Evolutionary conservation across 2,329 filamentous ascomycete genomes (phyloP), one percentile per base, ranked within the genome.

Genomic region (Trichoderma citrinoviride): DNA sequence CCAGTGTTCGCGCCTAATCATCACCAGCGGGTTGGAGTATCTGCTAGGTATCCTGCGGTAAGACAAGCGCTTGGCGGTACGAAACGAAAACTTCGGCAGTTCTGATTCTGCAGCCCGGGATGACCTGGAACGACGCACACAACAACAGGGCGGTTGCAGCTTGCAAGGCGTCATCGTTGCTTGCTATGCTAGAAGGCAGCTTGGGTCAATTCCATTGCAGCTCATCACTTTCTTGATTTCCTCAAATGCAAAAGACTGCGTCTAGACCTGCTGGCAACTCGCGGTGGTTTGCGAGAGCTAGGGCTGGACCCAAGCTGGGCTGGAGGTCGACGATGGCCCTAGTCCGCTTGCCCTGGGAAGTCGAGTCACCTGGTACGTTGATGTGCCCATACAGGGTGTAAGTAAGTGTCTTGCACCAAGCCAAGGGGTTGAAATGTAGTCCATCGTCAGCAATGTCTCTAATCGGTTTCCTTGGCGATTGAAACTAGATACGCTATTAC

Each of bases 121-220:
- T 33, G n/a, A 4, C 41, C 15, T 46, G 41, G 50, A 8, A 8
- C 29, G 50, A 37, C 50, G 27, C 49, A 53, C 25, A 33, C 25
- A 5, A 33, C 25, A 5, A 41, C 19, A 46, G 21, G 2, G 43
- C 43, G 33, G 41, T 10, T 43, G 54, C 54, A 46, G 43, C 55
- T 37, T 37, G 55, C 55, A 47, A 14, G 29, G 55, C 43, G 55
- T 47, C 55, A 58, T 58, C 27, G n/a, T 23, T n/a, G n/a, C n/a
- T n/a, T n/a, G n/a, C n/a, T n/a, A n/a, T n/a, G n/a, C n/a, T n/a
- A n/a, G n/a, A n/a, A n/a, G n/a, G n/a, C n/a, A n/a, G n/a, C n/a
- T n/a, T n/a, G 37, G 2, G 17, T 25, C 37, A 41, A 43, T 19
- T 49, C 25, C 27, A 15, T 12, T 5, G 29, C 44, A 40, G 27